phyloP scores from a whole-genome alignment of 1,284 basidiomycete genomes.

The Rhodotorula sp. region DNA sequence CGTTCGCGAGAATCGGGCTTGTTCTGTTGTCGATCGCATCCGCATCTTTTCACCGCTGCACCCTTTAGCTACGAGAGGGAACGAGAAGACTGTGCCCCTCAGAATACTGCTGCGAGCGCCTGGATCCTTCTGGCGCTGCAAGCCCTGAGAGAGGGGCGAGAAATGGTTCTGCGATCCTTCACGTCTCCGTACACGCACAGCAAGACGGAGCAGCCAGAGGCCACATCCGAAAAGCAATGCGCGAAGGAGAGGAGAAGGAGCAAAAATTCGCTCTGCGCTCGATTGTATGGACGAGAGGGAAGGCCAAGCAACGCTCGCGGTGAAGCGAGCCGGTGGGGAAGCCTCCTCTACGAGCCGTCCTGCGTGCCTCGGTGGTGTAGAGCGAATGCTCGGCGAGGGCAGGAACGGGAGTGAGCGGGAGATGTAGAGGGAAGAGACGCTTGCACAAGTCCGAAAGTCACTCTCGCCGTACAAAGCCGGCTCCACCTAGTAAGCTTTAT shows the following conservation, averaged over 20 bases:
- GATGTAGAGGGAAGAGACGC: background rate
- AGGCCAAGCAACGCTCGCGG: too few species aligned
- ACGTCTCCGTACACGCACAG: too few species aligned
- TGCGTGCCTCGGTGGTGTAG: background rate
- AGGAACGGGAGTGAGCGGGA: slow-evolving; percentile 1
- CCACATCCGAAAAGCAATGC: background rate
- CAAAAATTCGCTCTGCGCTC: background rate
- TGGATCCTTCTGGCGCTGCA: slow-evolving; percentile 10
- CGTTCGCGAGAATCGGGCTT: too few species aligned
- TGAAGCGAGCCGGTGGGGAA: too few species aligned
- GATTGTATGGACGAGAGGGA: background rate
- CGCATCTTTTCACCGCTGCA: too few species aligned
- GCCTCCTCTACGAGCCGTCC: background rate
- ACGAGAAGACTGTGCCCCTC: slow-evolving; percentile 18
- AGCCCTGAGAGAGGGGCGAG: slow-evolving; percentile 26
- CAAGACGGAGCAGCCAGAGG: background rate
- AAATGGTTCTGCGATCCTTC: background rate
- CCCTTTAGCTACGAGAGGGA: too few species aligned
- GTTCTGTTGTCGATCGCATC: too few species aligned
- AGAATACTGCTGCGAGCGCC: slow-evolving; percentile 29
- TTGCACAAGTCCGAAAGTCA: too few species aligned
- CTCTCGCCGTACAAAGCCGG: too few species aligned
- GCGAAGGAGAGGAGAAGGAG: background rate
- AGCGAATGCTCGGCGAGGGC: background rate
- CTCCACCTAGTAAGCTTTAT: too few species aligned